phyloP scores from a whole-genome alignment of 2,329 filamentous ascomycete genomes.

The Penicillium sp. region DNA sequence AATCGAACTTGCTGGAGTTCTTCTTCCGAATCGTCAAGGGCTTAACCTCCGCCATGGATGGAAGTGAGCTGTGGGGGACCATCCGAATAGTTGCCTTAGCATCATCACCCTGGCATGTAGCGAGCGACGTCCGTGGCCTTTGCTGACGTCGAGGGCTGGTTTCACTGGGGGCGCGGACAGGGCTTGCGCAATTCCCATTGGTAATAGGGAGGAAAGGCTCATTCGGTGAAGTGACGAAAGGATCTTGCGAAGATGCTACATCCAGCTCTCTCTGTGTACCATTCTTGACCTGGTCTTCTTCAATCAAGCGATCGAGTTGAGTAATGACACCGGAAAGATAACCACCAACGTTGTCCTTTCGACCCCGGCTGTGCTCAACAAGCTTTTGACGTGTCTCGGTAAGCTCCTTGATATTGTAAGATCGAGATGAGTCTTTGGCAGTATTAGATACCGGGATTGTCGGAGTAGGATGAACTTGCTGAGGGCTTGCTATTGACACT shows the following conservation, averaged over 20 bases:
- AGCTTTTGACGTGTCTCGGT: slow-evolving; percentile 59
- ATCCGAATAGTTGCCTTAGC: slow-evolving; percentile 54
- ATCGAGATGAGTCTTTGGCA: slow-evolving; percentile 48
- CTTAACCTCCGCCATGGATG: slow-evolving; percentile 45
- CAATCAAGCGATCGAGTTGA: slow-evolving; percentile 58
- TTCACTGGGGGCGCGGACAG: slow-evolving; percentile 10
- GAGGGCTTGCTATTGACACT: slow-evolving; percentile 37
- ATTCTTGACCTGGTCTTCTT: slow-evolving; percentile 34
- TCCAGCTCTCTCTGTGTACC: slow-evolving; percentile 1
- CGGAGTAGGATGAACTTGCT: slow-evolving; percentile 16
- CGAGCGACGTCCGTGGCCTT: slow-evolving; percentile 5
- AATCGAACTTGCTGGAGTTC: slow-evolving; percentile 4
- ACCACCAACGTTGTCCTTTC: slow-evolving; percentile 44
- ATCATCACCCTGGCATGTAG: slow-evolving; percentile 14
- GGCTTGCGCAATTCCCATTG: slow-evolving; percentile 45
- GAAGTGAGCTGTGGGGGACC: slow-evolving; percentile 53
- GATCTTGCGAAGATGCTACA: slow-evolving; percentile 16
- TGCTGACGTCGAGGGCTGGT: slow-evolving; percentile 12
- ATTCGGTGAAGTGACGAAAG: slow-evolving; percentile 12
- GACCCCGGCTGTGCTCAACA: slow-evolving; percentile 49
- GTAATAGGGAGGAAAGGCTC: slow-evolving; percentile 49
- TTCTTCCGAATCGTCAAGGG: slow-evolving; percentile 57
- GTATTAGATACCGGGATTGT: slow-evolving; percentile 33
- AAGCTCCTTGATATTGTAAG: slow-evolving; percentile 55
- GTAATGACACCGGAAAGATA: slow-evolving; percentile 61